These are phyloP conservation scores for Pleurotus platypus DNA, from an alignment of 768 basidiomycete genomes.

Conservation along the genomic window DNA sequence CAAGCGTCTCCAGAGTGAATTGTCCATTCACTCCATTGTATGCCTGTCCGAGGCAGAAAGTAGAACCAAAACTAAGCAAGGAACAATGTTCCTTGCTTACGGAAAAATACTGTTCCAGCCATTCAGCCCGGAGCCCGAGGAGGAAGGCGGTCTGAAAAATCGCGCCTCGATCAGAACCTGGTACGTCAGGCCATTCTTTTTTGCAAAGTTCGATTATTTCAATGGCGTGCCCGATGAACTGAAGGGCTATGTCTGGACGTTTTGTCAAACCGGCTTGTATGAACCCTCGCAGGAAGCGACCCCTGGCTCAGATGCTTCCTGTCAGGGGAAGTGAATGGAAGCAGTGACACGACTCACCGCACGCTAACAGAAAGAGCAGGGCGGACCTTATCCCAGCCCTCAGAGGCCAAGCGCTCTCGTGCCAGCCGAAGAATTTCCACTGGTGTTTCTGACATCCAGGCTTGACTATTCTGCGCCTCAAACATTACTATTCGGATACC, in stretches of 20 bases:
- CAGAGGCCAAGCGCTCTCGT: not conserved
- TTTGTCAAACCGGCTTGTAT: slow-evolving; percentile 15
- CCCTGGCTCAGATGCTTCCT: slow-evolving; percentile 20
- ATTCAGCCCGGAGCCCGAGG: slow-evolving; percentile 34
- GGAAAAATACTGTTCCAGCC: slow-evolving; percentile 27
- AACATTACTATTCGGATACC: not conserved
- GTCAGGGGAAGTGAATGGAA: too few species aligned
- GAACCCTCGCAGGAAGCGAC: slow-evolving; percentile 37
- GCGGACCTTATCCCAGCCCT: slow-evolving; percentile 3
- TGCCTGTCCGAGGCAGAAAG: slow-evolving; percentile 8
- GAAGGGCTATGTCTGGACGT: slow-evolving; percentile 20
- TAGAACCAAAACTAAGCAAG: not conserved
- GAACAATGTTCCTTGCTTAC: slow-evolving; percentile 17
- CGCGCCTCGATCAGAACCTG: slow-evolving; percentile 31
- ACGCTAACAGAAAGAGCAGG: slow-evolving; percentile 4
- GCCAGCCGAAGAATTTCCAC: not conserved
- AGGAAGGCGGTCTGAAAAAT: slow-evolving; percentile 41
- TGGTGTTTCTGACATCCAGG: not conserved
- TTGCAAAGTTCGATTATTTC: slow-evolving; percentile 42
- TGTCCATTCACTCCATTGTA: slow-evolving; percentile 10
- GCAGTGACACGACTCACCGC: not conserved
- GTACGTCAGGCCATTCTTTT: slow-evolving; percentile 33
- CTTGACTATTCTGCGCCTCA: not conserved
- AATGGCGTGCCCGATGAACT: slow-evolving; percentile 30
- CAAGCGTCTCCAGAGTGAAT: slow-evolving; percentile 25